Evolutionary conservation across 169 alveolate species (phyloP).

Genomic region (Plasmodium relictum): DNA sequence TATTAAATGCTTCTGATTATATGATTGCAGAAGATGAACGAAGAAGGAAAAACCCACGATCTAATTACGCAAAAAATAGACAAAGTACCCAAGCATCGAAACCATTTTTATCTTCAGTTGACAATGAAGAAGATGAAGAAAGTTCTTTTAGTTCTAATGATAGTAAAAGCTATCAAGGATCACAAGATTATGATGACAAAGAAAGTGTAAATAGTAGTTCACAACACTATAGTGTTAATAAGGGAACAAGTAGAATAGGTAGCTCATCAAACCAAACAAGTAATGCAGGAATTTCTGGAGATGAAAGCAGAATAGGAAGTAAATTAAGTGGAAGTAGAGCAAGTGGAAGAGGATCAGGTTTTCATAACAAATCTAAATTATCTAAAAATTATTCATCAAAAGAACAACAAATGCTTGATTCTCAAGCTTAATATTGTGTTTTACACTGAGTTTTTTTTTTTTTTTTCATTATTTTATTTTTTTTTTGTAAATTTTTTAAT

Average conservation of each 20-base stretch:
- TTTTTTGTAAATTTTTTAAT: conserved; percentile 61
- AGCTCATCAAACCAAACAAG: conserved; percentile 71
- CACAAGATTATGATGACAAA: conserved; percentile 74
- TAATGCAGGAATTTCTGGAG: conserved; percentile 41
- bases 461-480: conserved; percentile 22
- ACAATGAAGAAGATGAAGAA: conserved; percentile 77
- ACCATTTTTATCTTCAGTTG: conserved; percentile 60
- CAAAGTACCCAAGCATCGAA: conserved; percentile 73
- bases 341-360: conserved; percentile 11
- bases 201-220: conserved; percentile 68
- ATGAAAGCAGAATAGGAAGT: conserved; percentile 58
- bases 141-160: conserved; percentile 74
- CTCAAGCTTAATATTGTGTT: conserved; percentile 40
- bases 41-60: conserved; percentile 30
- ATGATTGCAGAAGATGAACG: conserved; percentile 72
- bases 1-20: conserved; percentile 84
- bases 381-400: conserved; percentile 63
- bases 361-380: conserved; percentile 34
- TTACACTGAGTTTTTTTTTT: conserved; percentile 1
- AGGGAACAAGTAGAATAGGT: conserved; percentile 67
- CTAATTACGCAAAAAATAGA: conserved; percentile 60
- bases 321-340: not conserved
- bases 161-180: conserved; percentile 73
- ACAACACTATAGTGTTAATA: conserved; percentile 58
- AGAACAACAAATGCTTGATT: conserved; percentile 46